Evolutionary conservation across 2,329 filamentous ascomycete genomes (phyloP), one percentile per base, ranked within the genome.

Genomic region (Fusarium sacchari): DNA sequence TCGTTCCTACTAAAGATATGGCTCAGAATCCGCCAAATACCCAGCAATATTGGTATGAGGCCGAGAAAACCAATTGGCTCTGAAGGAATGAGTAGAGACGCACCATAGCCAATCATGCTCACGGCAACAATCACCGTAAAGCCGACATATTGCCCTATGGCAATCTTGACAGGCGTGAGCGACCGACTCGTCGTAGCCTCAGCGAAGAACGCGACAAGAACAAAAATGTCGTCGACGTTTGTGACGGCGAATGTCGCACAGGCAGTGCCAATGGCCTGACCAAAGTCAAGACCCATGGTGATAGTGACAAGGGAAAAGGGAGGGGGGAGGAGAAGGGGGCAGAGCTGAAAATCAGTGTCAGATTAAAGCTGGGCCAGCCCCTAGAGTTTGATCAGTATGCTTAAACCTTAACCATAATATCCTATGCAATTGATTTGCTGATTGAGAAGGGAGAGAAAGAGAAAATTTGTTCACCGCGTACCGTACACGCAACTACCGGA

Each of bases 401-500:
- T 34, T 36, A 36, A 59, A 30, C 24, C 17, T 59, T 49, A 30
- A 15, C 39, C 9, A 40, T 14, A 20, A 40, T 14, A 20, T 40
- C 14, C 39, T 14, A 4, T 46, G 13, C 18, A 13, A 46, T 9
- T 32, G 17, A 57, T 57, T 57, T 32, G 52, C 24, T 30, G 13
- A 18, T 12, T 24, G 6, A 22, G 10, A 22, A 30, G 34, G 15
- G 9, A 39, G 9, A 39, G 32, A 32, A 32, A 32, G 32, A 32
- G 36, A 47, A 39, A 28, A 39, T 44, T 55, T 64, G 64, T 66
- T 66, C 36, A 59, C 56, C 56, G 42, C 42, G 56, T 59, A 32
- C 18, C 42, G 56, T 59, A 32, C 18, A 20, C n/a, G 49, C 32
- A 59, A 59, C 39, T 61, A 67, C 63, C 64, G 64, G 63, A 67